These are phyloP conservation scores for Verticillium tricorpus DNA, from an alignment of 2,329 filamentous ascomycete species.

Conservation along the genomic window DNA sequence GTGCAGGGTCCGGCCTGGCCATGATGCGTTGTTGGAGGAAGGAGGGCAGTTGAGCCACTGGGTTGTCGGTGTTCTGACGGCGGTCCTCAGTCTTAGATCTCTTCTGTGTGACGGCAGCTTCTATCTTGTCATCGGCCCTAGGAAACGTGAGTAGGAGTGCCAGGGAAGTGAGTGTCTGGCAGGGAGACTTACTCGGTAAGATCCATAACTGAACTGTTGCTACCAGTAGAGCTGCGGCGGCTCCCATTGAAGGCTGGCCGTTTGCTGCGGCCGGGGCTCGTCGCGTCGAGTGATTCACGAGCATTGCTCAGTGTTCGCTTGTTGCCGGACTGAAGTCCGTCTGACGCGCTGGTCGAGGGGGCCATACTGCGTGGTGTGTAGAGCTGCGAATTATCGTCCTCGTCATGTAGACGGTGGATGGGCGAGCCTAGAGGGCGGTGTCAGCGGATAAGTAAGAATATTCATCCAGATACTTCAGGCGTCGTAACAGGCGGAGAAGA, in stretches of 20 bases:
- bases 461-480: too few species aligned
- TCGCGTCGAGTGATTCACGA: background rate
- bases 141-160: background rate
- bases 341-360: background rate
- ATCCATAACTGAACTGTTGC: slow-evolving; percentile 16
- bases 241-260: background rate
- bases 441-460: too few species aligned
- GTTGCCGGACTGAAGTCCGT: background rate
- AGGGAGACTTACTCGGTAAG: slow-evolving; percentile 19
- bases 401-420: too few species aligned
- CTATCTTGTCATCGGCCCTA: background rate
- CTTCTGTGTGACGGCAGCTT: background rate
- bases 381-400: too few species aligned
- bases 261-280: slow-evolving; percentile 1
- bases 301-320: background rate
- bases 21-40: background rate
- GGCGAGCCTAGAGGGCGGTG: too few species aligned
- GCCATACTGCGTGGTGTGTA: background rate
- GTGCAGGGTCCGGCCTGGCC: background rate
- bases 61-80: background rate
- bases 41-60: background rate
- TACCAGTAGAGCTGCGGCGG: background rate
- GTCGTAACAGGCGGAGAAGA: too few species aligned
- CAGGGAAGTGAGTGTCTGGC: background rate
- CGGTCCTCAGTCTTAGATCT: background rate